Evolutionary conservation across 345 rosid genomes (phyloP).

Genomic region (Aethionema arabicum): DNA sequence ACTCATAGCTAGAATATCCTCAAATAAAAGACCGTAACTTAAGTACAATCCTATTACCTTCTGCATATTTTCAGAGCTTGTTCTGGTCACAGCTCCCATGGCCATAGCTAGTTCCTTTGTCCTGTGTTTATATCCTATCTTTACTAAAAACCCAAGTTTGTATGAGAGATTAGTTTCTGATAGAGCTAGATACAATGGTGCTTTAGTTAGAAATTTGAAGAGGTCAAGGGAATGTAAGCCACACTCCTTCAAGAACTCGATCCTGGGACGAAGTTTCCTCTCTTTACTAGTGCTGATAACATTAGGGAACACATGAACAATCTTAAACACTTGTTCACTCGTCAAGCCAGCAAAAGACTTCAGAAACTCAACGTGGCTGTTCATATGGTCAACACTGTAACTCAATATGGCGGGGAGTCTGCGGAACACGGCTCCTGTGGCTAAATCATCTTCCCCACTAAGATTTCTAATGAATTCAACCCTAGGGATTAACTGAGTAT

Average conservation of each 20-base stretch:
- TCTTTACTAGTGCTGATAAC: conserved; percentile 64
- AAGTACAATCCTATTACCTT: conserved; percentile 63
- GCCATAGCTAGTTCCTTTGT: conserved; percentile 63
- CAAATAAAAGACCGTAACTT: conserved; percentile 55
- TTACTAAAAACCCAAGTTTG: conserved; percentile 68
- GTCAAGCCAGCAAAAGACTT: conserved; percentile 66
- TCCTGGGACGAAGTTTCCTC: conserved; percentile 64
- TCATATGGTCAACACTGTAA: conserved; percentile 53
- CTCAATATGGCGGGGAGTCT: conserved; percentile 65
- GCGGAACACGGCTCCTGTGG: conserved; percentile 49
- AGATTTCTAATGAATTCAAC: conserved; percentile 53
- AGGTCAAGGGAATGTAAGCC: conserved; percentile 59
- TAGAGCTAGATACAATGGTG: conserved; percentile 64
- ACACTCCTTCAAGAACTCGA: conserved; percentile 67
- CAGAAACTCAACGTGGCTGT: conserved; percentile 55
- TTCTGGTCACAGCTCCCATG: conserved; percentile 73
- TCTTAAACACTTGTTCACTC: conserved; percentile 59
- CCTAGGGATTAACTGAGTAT: conserved; percentile 61
- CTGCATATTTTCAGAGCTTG: conserved; percentile 75
- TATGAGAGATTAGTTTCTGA: conserved; percentile 57
- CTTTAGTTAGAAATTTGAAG: conserved; percentile 69
- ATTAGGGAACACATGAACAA: conserved; percentile 60
- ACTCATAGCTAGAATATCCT: conserved; percentile 64
- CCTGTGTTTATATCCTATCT: conserved; percentile 58
- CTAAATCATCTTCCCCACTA: conserved; percentile 64